phyloP scores from a whole-genome alignment of 495 filamentous ascomycete species.

The Astrocystis sublimbata region DNA sequence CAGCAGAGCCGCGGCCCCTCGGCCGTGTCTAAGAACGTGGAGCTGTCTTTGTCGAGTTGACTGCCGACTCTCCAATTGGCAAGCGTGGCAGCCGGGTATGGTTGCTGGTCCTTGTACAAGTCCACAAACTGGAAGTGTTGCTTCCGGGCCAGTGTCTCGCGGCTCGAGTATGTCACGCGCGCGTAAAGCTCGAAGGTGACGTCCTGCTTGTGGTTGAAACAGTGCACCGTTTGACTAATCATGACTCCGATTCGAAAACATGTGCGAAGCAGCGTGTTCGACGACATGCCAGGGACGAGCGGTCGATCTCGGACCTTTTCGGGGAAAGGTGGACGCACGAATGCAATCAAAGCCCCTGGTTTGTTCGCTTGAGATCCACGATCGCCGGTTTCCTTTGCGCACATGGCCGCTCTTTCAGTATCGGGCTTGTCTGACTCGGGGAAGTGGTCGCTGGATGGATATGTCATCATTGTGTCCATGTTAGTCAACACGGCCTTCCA shows the following conservation, averaged over 20 bases:
- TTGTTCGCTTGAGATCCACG: not conserved
- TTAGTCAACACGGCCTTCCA: conserved; percentile 35
- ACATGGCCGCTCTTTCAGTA: not conserved
- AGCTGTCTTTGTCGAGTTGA: conserved; percentile 51
- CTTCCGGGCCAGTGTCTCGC: conserved; percentile 41
- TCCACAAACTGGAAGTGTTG: conserved; percentile 63
- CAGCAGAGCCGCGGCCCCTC: conserved; percentile 47
- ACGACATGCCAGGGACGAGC: conserved; percentile 52
- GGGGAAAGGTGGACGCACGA: conserved; percentile 54
- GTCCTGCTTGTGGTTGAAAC: conserved; percentile 37
- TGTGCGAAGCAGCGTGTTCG: conserved; percentile 49
- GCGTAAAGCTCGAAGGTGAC: conserved; percentile 61
- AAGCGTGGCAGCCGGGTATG: conserved; percentile 53
- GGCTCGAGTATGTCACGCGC: conserved; percentile 54
- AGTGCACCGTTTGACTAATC: conserved; percentile 45
- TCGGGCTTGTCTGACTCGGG: not conserved
- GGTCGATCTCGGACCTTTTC: conserved; percentile 50
- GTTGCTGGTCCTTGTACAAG: conserved; percentile 57
- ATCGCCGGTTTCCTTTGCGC: not conserved
- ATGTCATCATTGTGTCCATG: conserved; percentile 13
- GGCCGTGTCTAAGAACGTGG: conserved; percentile 36
- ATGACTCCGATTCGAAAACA: conserved; percentile 65
- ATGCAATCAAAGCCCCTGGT: conserved; percentile 32
- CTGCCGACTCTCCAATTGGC: conserved; percentile 48
- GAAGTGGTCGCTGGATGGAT: not conserved